Evolutionary conservation across 2,329 filamentous ascomycete genomes (phyloP), one percentile per base, ranked within the genome.

Genomic region (Fusarium nisikadoi): DNA sequence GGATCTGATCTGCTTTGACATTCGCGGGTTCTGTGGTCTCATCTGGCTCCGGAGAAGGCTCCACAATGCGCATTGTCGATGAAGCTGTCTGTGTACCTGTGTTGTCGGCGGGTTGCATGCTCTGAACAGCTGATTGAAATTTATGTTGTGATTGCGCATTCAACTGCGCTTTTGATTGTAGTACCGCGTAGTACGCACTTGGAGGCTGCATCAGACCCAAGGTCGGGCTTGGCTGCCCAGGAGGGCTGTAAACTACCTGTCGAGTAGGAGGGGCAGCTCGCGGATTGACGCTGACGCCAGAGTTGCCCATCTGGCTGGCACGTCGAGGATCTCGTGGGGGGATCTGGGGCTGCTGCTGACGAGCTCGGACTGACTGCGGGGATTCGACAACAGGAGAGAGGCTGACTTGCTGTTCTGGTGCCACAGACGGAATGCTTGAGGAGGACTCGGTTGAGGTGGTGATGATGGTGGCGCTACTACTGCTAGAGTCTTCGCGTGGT

Each of bases 311-410:
- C 47, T 65, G 60, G 49, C 73, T 76, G 35, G 75, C 59, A 33
- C 71, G 68, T 36, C 69, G 64, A 25, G 74, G 75, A 38, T 77
- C 75, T 25, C 74, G 62, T 29, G 62, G 69, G 4, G 75, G 75
- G 36, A 81, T 82, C 52, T 64, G 75, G 17, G 81, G 81, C 45
- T 67, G 62, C n/a, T 19, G 80, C 80, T 38, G 81, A 20, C 77
- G 78, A 27, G 80, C 75, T 38, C 74, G 72, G 45, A 58, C 71
- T 12, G 80, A 78, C 19, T 77, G 76, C 6, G 85, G 85, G 1
- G 84, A 86, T 72, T 88, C 86, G 17, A 79, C 79, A 10, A 88
- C 86, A 3, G 86, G 86, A 0, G 86, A 86, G 8, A 88, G 80
- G 47, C 80, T 82, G 61, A 68, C 77, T 57, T 65, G 78, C 29